Evolutionary conservation across 495 filamentous ascomycete genomes (phyloP).

Genomic region (Pyrenopolyporus hunteri): DNA sequence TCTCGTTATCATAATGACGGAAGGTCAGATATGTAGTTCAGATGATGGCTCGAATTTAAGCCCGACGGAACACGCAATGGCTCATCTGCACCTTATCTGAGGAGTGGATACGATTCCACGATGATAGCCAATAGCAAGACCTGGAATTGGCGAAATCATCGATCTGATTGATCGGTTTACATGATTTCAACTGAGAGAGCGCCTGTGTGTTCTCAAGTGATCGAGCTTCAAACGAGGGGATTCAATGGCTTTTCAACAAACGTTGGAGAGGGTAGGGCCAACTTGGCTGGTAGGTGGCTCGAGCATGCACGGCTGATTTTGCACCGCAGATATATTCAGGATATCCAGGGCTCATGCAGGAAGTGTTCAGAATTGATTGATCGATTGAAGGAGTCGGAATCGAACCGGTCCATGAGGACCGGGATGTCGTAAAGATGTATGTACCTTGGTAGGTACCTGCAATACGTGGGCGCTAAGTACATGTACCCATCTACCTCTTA

Average conservation of each 20-base stretch:
- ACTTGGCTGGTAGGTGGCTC: too few species aligned
- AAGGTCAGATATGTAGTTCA: conserved; percentile 26
- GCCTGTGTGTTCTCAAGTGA: not conserved
- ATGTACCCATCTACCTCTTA: too few species aligned
- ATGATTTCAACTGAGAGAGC: not conserved
- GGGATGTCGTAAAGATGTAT: too few species aligned
- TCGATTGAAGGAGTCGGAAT: conserved; percentile 9
- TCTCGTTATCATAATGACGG: conserved; percentile 35
- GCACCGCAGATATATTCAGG: not conserved
- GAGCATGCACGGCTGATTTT: too few species aligned
- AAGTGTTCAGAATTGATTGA: conserved; percentile 13
- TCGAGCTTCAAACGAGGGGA: not conserved
- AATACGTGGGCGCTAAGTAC: too few species aligned
- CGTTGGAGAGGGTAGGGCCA: too few species aligned
- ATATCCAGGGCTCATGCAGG: not conserved
- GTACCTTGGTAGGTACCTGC: too few species aligned
- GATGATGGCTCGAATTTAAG: not conserved
- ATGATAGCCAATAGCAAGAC: conserved; percentile 27
- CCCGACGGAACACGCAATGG: conserved; percentile 17
- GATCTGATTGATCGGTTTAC: conserved; percentile 24
- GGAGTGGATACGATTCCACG: conserved; percentile 18
- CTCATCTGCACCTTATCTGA: conserved; percentile 3
- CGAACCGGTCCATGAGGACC: conserved; percentile 5
- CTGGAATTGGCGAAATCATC: conserved; percentile 30
- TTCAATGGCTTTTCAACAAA: conserved; percentile 15